Evolutionary conservation across 768 basidiomycete species (phyloP).

Genomic region (Suillus subaureus): DNA sequence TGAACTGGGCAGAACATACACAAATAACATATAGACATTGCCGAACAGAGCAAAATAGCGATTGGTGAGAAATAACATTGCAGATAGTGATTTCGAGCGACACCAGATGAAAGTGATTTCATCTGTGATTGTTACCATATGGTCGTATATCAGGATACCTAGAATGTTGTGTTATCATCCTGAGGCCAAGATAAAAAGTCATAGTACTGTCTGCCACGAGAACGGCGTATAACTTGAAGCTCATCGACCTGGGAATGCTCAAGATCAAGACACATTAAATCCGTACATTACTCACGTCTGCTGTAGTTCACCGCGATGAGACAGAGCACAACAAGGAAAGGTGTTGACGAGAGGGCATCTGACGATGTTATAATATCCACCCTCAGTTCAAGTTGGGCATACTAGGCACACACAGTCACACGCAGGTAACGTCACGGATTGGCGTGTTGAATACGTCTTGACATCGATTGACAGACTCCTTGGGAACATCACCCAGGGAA

Average conservation of each 20-base stretch:
- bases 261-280: neutral
- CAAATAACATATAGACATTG: conserved; percentile 32
- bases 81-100: conserved; percentile 38
- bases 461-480: neutral
- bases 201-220: conserved; percentile 9
- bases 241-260: conserved; percentile 1
- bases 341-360: neutral
- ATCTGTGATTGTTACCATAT: conserved; percentile 28
- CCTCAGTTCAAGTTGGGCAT: neutral
- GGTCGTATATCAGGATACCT: conserved; percentile 35
- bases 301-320: neutral
- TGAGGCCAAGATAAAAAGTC: neutral
- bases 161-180: neutral
- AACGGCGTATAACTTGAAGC: neutral
- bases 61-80: conserved; percentile 50
- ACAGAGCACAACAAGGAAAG: neutral
- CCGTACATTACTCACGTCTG: neutral
- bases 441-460: conserved; percentile 15
- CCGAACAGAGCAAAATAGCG: conserved; percentile 51
- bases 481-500: neutral
- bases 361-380: neutral
- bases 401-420: neutral
- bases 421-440: conserved; percentile 9
- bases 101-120: conserved; percentile 52
- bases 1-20: conserved; percentile 27